Percentiles rank a stretch among this genome's conserved stretches.
phyloP scores from a whole-genome alignment of 1,139 yeast genomes.

The Scheffersomyces lignicola region DNA sequence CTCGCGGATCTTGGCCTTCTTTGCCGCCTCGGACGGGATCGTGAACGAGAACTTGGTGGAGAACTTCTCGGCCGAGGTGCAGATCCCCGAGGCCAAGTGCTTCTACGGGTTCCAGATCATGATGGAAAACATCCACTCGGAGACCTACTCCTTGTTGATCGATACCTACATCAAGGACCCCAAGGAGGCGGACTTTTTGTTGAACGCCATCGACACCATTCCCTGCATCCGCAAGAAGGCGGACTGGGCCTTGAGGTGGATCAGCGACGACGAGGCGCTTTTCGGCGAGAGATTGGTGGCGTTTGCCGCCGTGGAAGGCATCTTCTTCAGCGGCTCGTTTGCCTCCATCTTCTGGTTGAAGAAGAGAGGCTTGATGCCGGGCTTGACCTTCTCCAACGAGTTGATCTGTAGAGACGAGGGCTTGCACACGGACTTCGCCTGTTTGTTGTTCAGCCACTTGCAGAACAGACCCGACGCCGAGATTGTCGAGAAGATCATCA shows the following conservation, averaged over 20 bases:
- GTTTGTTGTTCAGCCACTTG: constrained; percentile 90
- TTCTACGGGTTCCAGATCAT: constrained; percentile 98
- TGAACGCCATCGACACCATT: constrained; percentile 91
- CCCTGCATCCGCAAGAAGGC: constrained; percentile 96
- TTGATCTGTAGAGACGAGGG: constrained; percentile 98
- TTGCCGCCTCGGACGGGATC: constrained; percentile 97
- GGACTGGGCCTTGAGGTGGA: constrained; percentile 98
- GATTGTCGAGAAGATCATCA: constrained; percentile 80
- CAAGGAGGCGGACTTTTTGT: constrained; percentile 81
- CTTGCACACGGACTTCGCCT: constrained; percentile 96
- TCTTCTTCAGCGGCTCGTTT: constrained; percentile 95
- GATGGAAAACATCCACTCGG: constrained; percentile 99
- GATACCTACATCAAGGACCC: constrained; percentile 96
- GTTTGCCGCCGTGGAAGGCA: constrained; percentile 98
- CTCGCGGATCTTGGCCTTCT: constrained; percentile 93
- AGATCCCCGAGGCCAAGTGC: constrained; percentile 96
- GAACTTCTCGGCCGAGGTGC: constrained; percentile 96
- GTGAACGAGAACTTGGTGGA: constrained; percentile 97
- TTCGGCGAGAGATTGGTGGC: constrained; percentile 96
- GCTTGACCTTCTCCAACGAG: constrained; percentile 94
- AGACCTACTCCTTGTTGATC: constrained; percentile 90
- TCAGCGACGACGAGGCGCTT: constrained; percentile 78
- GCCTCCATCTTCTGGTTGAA: constrained; percentile 98
- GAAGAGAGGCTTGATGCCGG: constrained; percentile 98
- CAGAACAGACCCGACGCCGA: constrained; percentile 80